Evolutionary conservation across 768 basidiomycete genomes (phyloP).

Genomic region (Amanita rubescens): DNA sequence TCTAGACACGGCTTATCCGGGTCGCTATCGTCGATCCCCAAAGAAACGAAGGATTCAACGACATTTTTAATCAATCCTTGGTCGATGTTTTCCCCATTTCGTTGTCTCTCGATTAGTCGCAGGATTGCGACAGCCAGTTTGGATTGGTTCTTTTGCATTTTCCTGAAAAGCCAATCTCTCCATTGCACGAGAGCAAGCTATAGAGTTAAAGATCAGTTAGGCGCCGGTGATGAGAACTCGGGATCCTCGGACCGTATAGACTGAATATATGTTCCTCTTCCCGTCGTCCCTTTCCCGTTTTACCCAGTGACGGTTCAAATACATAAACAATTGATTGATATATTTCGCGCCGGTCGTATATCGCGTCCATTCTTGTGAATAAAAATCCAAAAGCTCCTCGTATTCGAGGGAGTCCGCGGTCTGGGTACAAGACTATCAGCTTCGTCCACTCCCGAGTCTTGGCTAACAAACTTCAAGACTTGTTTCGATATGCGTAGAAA

Average conservation of each 20-base stretch:
- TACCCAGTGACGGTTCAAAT: conserved; percentile 99
- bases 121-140: conserved; percentile 87
- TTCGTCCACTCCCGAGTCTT: neutral
- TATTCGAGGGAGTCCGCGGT: conserved; percentile 75
- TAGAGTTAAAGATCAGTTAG: conserved; percentile 9
- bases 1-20: conserved; percentile 90
- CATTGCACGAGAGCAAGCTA: conserved; percentile 95
- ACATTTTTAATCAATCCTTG: conserved; percentile 91
- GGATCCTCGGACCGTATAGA: conserved; percentile 73
- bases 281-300: conserved; percentile 98
- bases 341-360: conserved; percentile 98
- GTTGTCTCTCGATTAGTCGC: conserved; percentile 84
- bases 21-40: conserved; percentile 89
- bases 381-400: conserved; percentile 83
- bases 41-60: conserved; percentile 90
- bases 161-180: conserved; percentile 86
- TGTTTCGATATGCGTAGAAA: conserved; percentile 64
- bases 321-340: conserved; percentile 95
- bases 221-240: neutral
- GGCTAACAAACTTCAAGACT: neutral
- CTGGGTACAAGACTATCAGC: conserved; percentile 30
- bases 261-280: conserved; percentile 86
- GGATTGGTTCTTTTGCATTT: conserved; percentile 73
- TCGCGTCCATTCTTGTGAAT: conserved; percentile 89
- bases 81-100: conserved; percentile 92